phyloP scores from a whole-genome alignment of 179 eudicot species.

The Heliamphora pulchella region DNA sequence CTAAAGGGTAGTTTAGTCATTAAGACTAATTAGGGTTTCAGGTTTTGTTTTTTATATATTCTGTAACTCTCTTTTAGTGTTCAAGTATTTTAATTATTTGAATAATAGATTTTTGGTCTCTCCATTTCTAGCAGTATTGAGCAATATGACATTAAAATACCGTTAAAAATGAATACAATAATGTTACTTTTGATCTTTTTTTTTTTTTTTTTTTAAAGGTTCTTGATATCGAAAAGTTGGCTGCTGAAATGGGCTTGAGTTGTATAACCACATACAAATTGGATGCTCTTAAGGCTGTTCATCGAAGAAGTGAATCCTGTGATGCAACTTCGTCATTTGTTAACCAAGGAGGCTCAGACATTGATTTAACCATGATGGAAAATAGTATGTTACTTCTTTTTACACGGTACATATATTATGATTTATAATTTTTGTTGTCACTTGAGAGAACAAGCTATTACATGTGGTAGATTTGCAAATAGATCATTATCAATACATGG shows the following conservation, averaged over 20 bases:
- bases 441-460: background rate
- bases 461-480: background rate
- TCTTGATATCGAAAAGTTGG: slow-evolving; percentile 65
- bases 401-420: background rate
- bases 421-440: background rate
- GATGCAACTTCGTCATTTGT: slow-evolving; percentile 13
- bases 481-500: background rate
- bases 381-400: slow-evolving; percentile 12
- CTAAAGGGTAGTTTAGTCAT: no score
- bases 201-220: slow-evolving; percentile 33
- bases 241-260: slow-evolving; percentile 73
- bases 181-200: background rate
- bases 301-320: slow-evolving; percentile 25
- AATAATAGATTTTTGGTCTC: no score
- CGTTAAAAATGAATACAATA: no score
- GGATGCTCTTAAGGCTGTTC: slow-evolving; percentile 85
- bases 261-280: slow-evolving; percentile 70
- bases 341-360: slow-evolving; percentile 12
- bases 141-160: no score
- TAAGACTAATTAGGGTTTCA: no score
- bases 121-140: no score
- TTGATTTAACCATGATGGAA: background rate
- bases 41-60: no score
- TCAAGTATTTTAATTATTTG: no score
- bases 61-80: no score